Percentiles rank a stretch among this genome's conserved stretches.
phyloP scores from a whole-genome alignment of 306 rosid species.

The Corylus heterophylla region DNA sequence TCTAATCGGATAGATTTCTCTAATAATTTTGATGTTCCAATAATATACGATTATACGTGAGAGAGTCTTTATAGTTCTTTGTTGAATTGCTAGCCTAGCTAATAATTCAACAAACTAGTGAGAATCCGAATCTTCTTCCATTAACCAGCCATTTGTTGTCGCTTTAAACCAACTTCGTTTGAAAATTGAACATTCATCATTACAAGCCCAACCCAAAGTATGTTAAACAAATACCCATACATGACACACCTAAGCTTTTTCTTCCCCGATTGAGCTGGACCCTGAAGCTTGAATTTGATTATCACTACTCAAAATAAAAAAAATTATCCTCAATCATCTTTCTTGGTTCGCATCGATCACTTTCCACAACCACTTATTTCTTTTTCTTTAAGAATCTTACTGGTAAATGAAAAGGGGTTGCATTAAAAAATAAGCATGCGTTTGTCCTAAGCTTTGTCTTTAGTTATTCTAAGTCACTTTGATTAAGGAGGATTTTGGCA shows the following conservation, averaged over 20 bases:
- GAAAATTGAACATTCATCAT: neutral
- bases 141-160: neutral
- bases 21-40: too few species aligned
- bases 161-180: neutral
- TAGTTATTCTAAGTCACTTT: neutral
- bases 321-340: neutral
- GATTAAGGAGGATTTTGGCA: too few species aligned
- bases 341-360: neutral
- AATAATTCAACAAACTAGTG: too few species aligned
- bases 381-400: neutral
- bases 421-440: neutral
- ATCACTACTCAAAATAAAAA: neutral
- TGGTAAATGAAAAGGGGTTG: neutral
- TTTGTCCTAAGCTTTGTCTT: neutral
- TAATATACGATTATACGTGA: too few species aligned
- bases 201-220: neutral
- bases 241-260: neutral
- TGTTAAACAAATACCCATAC: neutral
- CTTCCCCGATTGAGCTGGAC: too few species aligned
- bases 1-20: too few species aligned
- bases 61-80: too few species aligned
- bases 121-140: too few species aligned
- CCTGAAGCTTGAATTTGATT: neutral
- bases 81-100: too few species aligned
- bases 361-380: neutral